A percentile compares a stretch with the other conserved stretches of the same genome.
These are phyloP conservation scores for Meyerozyma smithsonii DNA, from an alignment of 1,139 yeast species.

Conservation along the genomic window DNA sequence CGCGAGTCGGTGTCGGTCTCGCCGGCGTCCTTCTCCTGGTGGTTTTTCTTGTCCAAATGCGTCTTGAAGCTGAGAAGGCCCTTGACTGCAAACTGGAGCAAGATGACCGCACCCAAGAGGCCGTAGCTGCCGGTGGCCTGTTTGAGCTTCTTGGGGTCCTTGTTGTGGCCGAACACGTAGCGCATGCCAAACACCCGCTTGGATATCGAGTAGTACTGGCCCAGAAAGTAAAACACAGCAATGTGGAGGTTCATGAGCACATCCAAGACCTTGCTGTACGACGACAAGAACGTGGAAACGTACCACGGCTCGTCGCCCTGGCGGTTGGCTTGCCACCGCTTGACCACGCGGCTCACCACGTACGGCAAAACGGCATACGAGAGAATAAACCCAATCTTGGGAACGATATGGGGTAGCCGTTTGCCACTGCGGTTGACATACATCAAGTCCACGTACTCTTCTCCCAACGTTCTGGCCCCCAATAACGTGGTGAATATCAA, in stretches of 20 bases:
- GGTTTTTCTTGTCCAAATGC: constrained; percentile 19
- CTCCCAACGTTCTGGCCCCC: constrained; percentile 84
- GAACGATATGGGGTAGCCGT: constrained; percentile 42
- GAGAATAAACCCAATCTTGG: constrained; percentile 49
- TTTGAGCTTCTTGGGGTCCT: constrained; percentile 40
- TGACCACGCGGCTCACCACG: constrained; percentile 30
- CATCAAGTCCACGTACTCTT: constrained; percentile 84
- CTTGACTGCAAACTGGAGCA: constrained; percentile 55
- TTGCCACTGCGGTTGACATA: constrained; percentile 56
- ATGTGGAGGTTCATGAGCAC: constrained; percentile 61
- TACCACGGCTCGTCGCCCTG: constrained; percentile 16
- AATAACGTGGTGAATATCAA: constrained; percentile 65
- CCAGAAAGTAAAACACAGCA: constrained; percentile 77
- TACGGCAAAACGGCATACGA: constrained; percentile 59
- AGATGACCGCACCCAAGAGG: constrained; percentile 65
- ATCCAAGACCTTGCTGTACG: constrained; percentile 45
- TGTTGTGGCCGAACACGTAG: constrained; percentile 67
- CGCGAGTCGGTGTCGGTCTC: constrained; percentile 5
- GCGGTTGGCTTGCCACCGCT: constrained; percentile 21
- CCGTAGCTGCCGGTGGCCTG: constrained; percentile 62
- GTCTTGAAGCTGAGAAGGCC: constrained; percentile 30
- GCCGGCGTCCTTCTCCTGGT: constrained; percentile 11
- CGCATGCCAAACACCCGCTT: constrained; percentile 77
- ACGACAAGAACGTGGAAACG: constrained; percentile 21
- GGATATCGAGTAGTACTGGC: constrained; percentile 72